phyloP scores from a whole-genome alignment of 176 grass and related monocot genomes.

The Dactylis glomerata region DNA sequence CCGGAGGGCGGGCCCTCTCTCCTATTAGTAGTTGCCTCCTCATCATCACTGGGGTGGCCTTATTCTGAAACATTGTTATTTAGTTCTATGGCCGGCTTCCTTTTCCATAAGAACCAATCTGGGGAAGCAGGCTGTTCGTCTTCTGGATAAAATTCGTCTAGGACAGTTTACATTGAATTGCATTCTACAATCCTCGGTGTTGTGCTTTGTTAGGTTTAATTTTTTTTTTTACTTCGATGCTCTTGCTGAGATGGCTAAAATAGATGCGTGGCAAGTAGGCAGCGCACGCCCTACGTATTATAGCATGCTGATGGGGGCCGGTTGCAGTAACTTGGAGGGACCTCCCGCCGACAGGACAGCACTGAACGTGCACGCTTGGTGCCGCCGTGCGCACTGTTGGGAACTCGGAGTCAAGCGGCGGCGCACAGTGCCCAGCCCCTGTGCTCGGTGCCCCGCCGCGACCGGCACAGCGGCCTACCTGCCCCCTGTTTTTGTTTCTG shows the following conservation, averaged over 20 bases:
- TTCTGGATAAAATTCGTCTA: neutral
- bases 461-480: neutral
- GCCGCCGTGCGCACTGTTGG: neutral
- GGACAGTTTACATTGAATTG: constrained; percentile 8
- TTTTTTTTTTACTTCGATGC: neutral
- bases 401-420: neutral
- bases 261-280: neutral
- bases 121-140: constrained; percentile 2
- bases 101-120: neutral
- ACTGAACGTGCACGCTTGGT: neutral
- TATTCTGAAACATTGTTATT: constrained; percentile 9
- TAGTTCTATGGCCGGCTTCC: constrained; percentile 3
- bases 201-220: neutral
- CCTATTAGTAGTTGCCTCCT: neutral
- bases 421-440: constrained; percentile 8
- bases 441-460: neutral
- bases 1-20: neutral
- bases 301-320: neutral
- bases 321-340: neutral
- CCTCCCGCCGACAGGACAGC: neutral
- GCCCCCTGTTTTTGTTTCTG: no score
- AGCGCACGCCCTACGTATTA: neutral
- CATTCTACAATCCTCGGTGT: neutral
- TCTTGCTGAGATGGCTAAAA: neutral
- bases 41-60: neutral